These are phyloP conservation scores for Inonotus obliquus DNA, from an alignment of 1,284 basidiomycete species.

Conservation along the genomic window DNA sequence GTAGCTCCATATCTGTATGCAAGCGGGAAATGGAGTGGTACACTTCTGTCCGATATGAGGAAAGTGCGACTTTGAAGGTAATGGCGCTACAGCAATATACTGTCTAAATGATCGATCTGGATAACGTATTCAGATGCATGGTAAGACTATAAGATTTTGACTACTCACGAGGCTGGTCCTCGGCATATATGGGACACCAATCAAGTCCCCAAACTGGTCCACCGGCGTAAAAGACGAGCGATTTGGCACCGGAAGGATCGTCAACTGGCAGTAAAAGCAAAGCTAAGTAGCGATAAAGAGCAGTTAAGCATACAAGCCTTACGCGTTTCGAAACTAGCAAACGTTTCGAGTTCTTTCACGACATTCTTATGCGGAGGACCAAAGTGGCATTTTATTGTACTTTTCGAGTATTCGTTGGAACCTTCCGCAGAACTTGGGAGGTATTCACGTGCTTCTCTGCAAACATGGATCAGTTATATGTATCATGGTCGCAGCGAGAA, in stretches of 20 bases:
- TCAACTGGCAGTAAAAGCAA: slow-evolving; percentile 25
- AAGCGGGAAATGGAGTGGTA: slow-evolving; percentile 47
- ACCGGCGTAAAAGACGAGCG: slow-evolving; percentile 77
- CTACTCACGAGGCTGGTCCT: slow-evolving; percentile 51
- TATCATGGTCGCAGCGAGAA: background rate
- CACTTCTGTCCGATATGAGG: slow-evolving; percentile 55
- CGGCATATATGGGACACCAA: slow-evolving; percentile 79
- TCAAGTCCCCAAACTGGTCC: slow-evolving; percentile 83
- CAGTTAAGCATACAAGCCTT: slow-evolving; percentile 23
- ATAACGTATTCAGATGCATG: background rate
- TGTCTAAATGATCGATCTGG: slow-evolving; percentile 56
- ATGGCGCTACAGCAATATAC: slow-evolving; percentile 80
- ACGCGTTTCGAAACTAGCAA: slow-evolving; percentile 57
- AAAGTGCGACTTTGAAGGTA: slow-evolving; percentile 55
- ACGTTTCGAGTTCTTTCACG: slow-evolving; percentile 44
- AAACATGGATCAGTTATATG: background rate
- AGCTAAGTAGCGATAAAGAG: background rate
- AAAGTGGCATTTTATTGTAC: slow-evolving; percentile 55
- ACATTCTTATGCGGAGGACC: slow-evolving; percentile 54
- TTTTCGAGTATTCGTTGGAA: slow-evolving; percentile 33
- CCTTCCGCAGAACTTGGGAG: slow-evolving; percentile 44
- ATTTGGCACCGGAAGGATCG: slow-evolving; percentile 43
- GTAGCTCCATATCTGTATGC: slow-evolving; percentile 68
- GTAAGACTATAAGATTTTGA: background rate
- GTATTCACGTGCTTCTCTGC: slow-evolving; percentile 52